Evolutionary conservation across 2,329 filamentous ascomycete genomes (phyloP).

Genomic region (Fusarium decemcellulare): DNA sequence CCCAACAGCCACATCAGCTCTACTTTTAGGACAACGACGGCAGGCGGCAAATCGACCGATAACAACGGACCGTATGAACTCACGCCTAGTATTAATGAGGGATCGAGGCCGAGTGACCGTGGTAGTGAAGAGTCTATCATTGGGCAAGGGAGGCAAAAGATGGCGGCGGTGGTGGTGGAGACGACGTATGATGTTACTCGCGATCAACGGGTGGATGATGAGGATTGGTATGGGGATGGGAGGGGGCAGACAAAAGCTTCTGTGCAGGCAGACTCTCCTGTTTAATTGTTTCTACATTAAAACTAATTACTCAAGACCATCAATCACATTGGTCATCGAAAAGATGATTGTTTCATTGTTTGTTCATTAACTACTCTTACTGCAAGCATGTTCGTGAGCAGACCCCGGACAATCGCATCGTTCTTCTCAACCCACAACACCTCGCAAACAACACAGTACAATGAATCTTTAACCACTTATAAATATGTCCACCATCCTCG

Average conservation of each 20-base stretch:
- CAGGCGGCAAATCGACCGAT: conserved; percentile 20
- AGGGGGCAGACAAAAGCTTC: conserved; percentile 22
- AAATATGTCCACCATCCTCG: too few species aligned
- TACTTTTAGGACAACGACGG: conserved; percentile 4
- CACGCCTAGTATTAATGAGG: conserved; percentile 20
- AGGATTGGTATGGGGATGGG: conserved; percentile 18
- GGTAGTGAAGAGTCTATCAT: conserved; percentile 38
- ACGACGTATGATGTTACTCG: conserved; percentile 32
- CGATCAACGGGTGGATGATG: neutral
- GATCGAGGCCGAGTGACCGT: neutral
- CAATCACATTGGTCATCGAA: too few species aligned
- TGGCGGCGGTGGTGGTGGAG: conserved; percentile 25
- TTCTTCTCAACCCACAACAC: too few species aligned
- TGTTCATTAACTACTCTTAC: too few species aligned
- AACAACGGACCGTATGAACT: conserved; percentile 31
- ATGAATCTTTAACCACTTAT: too few species aligned
- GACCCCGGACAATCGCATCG: too few species aligned
- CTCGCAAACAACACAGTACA: too few species aligned
- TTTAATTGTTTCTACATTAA: neutral
- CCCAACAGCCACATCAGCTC: conserved; percentile 3
- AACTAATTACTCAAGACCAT: neutral
- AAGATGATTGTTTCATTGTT: too few species aligned
- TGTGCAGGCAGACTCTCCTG: conserved; percentile 16
- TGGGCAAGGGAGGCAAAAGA: neutral
- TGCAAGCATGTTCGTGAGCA: too few species aligned